Evolutionary conservation across 202 grass and related monocot genomes (phyloP).

Genomic region (Elaeis oleifera): DNA sequence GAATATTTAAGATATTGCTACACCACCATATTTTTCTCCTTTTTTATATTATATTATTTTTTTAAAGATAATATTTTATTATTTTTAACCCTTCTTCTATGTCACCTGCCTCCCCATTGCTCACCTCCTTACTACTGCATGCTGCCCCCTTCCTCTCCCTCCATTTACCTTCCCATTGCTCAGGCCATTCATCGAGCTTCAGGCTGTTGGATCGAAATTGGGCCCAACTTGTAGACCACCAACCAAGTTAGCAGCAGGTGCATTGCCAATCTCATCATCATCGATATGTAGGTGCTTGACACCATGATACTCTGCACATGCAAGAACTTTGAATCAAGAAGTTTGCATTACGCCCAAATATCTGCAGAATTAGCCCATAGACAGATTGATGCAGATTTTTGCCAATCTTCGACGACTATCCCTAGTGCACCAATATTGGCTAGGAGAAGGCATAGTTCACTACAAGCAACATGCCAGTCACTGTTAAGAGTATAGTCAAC

Average conservation of each 20-base stretch:
- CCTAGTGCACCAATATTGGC: conserved; percentile 52
- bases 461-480: conserved; percentile 58
- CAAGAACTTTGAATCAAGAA: conserved; percentile 27
- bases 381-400: conserved; percentile 47
- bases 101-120: too few species aligned
- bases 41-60: too few species aligned
- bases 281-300: conserved; percentile 10
- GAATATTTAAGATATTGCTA: too few species aligned
- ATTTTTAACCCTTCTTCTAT: too few species aligned
- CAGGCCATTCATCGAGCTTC: too few species aligned
- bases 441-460: conserved; percentile 56
- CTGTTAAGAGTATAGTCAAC: conserved; percentile 61
- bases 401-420: conserved; percentile 63
- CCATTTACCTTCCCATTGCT: too few species aligned
- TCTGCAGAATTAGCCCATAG: conserved; percentile 81
- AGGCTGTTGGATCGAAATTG: too few species aligned
- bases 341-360: conserved; percentile 70
- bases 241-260: conserved; percentile 66
- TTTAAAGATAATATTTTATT: too few species aligned
- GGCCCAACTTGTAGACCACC: conserved; percentile 40
- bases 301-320: conserved; percentile 82
- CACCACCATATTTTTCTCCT: too few species aligned
- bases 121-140: too few species aligned
- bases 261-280: conserved; percentile 34
- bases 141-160: too few species aligned